These are phyloP conservation scores for Taphrina deformans DNA, from an alignment of 1,139 yeast genomes.

Conservation along the genomic window DNA sequence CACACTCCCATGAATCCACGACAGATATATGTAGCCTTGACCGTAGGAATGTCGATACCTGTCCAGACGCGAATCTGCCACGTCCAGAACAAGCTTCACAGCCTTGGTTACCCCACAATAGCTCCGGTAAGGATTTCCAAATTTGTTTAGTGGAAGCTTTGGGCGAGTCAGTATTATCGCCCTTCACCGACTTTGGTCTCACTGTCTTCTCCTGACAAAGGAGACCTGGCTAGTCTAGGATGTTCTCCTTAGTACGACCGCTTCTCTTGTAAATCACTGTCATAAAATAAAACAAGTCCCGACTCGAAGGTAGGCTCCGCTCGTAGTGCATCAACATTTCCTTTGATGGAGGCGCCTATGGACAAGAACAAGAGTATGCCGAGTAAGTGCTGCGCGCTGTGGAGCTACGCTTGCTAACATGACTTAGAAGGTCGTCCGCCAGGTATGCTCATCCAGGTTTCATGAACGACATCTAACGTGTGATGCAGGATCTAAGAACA, in stretches of 20 bases:
- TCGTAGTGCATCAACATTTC: neutral
- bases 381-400: neutral
- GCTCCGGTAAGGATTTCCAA: neutral
- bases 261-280: no score
- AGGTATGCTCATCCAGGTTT: neutral
- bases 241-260: neutral
- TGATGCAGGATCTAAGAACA: conserved; percentile 8
- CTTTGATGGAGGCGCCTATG: neutral
- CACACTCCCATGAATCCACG: neutral
- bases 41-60: neutral
- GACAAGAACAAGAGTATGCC: conserved; percentile 17
- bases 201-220: neutral
- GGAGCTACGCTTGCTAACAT: neutral
- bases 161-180: no score
- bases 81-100: neutral
- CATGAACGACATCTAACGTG: neutral
- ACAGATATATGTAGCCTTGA: neutral
- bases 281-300: no score
- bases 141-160: neutral
- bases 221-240: neutral
- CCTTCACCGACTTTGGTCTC: no score
- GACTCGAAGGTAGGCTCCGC: neutral
- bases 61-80: neutral
- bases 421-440: conserved; percentile 13
- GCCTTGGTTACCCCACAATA: neutral